Base-by-base conservation (phyloP, 192 early-diverging fungal genomes). In the Gonapodya prolifera region DNA sequence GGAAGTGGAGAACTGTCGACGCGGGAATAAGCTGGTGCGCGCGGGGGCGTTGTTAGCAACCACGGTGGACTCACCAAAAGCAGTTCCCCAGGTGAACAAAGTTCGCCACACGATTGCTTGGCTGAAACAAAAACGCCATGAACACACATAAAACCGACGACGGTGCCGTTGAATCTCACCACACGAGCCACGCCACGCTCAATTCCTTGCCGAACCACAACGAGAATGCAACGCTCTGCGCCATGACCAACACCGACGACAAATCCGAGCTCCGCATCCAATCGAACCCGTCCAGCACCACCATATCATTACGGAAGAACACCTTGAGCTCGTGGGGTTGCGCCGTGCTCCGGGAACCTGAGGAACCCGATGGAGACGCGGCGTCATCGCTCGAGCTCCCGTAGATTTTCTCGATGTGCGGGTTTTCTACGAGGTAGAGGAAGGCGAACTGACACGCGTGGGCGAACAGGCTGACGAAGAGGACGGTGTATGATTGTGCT, bases 261-360 rank as follows among this genome's bases (percentile, higher is more conserved):
- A 96, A 79, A 79, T 98, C 95, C 28, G 92, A 91, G 13, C 91
- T 89, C 29, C 96, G 88, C 80, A 94, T 94, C 70, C 89, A 80
- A 78, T 98, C 96, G 87, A 98, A 90, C 83, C 97, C 95, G 75
- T 92, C 91, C 80, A 98, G 92, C 8, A 95, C 75, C 35, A 96
- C 90, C 76, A 98, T 83, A 79, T 97, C 97, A 30, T 91, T 87
- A 30, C 86, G 82, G 84, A 94, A 96, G 78, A 91, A 93, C n/a
- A 86, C 69, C 83, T 91, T 84, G 45, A 69, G 45, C 45, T 69
- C 13, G 13, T 69, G 13, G 45, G 13, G 45, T 69, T 69, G 13
- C 13, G 13, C 45, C 45, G 13, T 69, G n/a, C n/a, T n/a, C n/a
- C n/a, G 45, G 8, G 45, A n/a, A 69, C 13, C n/a, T 69, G 34